Evolutionary conservation across 768 basidiomycete genomes (phyloP), one percentile per base, ranked within the genome.

Genomic region (Boletus rufocinnamomeus): DNA sequence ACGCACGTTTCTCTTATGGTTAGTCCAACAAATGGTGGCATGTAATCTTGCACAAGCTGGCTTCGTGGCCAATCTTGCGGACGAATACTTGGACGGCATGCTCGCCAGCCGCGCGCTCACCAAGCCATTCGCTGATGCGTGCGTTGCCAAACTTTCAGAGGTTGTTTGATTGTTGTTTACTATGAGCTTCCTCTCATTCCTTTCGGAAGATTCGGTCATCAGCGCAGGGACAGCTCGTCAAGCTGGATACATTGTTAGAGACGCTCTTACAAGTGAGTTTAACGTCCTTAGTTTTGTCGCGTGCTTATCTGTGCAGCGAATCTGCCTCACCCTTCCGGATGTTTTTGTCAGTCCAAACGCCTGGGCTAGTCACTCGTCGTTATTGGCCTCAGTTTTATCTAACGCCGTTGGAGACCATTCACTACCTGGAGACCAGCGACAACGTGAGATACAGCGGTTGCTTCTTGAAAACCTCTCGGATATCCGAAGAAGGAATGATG

Each of bases 41-140:
- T 91, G 87, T 66, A 93, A 93, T 68, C 80, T 93, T 28, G 91
- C 92, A 3, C 91, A 94, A 74, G 83, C 84, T 16, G 87, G 86
- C 4, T 93, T 94, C 67, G 74, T 93, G 14, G 83, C 82, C 28
- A 82, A 87, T 50, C 74, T 94, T n/a, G 84, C 82, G 7, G 89
- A 93, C 63, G 91, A 93, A 69, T 93, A 93, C 69, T 72, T 91
- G 6, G 84, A 85, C 46, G 89, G 84, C 23, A 82, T 93, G 70
- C 71, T 87, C 16, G 73, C 74, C 17, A 86, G 80, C 63, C 83
- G 90, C n/a, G 83, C 89, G 1, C 76, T 93, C 50, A 77, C 86
- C 14, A 82, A 80, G 30, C 89, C 86, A 3, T 83, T 93, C 59
- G 79, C 83, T 0, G 88, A 91, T n/a, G 84, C 86, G 6, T 91